Conservation (phyloP, 2,329 filamentous ascomycete species). For the Colletotrichum horii region DNA sequence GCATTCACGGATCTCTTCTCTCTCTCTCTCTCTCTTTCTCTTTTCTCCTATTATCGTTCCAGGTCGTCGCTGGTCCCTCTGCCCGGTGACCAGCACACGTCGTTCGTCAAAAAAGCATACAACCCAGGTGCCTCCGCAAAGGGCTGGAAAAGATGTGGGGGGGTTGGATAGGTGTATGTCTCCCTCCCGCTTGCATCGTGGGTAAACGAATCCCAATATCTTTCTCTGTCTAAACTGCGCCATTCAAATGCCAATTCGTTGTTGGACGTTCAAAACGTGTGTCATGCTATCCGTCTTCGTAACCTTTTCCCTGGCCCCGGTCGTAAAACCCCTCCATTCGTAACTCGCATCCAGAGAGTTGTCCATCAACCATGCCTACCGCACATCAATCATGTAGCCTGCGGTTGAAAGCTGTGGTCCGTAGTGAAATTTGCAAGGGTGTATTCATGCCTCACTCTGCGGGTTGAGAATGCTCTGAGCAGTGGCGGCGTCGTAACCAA, state of each 20-base stretch:
- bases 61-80: background rate
- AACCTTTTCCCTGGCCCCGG: slow-evolving; percentile 3
- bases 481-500: slow-evolving; percentile 23
- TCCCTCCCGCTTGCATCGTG: background rate
- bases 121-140: background rate
- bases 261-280: slow-evolving; percentile 9
- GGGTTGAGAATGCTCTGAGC: slow-evolving; percentile 17
- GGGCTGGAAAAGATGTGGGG: background rate
- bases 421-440: background rate
- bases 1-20: background rate
- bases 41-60: background rate
- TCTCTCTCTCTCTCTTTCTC: background rate
- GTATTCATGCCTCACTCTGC: background rate
- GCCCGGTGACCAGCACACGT: slow-evolving; percentile 1
- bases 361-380: background rate
- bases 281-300: slow-evolving; percentile 13
- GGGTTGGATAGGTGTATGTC: background rate
- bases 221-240: slow-evolving; percentile 18
- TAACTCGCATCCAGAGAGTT: background rate
- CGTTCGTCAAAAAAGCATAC: background rate
- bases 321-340: background rate
- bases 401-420: background rate
- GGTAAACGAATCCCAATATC: background rate
- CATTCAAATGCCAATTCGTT: slow-evolving; percentile 18
- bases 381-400: background rate